Percentiles rank a stretch among this genome's conserved stretches.
phyloP scores from a whole-genome alignment of 2,329 filamentous ascomycete genomes.

The Pestalotiopsis fici region DNA sequence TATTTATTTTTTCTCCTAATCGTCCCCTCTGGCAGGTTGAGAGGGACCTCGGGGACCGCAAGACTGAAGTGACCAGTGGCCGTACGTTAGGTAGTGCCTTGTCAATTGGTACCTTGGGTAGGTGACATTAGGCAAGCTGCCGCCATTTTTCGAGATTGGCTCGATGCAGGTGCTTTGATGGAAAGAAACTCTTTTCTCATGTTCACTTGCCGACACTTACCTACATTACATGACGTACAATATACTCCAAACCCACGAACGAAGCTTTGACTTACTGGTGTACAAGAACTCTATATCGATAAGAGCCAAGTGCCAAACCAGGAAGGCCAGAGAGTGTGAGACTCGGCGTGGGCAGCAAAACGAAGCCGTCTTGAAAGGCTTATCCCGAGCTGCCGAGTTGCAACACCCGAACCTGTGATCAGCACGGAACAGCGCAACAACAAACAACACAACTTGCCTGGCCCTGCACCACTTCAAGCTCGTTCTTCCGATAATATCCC shows the following conservation, averaged over 20 bases:
- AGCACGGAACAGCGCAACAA: background rate
- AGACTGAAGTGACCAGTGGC: background rate
- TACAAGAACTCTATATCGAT: background rate
- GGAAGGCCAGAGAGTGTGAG: background rate
- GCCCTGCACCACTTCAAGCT: background rate
- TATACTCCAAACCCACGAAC: background rate
- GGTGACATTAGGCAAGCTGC: background rate
- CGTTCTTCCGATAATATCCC: background rate
- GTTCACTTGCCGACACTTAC: background rate
- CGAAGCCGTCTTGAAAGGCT: background rate
- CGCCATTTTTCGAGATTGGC: background rate
- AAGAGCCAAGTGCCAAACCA: background rate
- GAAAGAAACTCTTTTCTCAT: background rate
- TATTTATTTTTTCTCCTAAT: no score
- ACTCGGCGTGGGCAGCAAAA: background rate
- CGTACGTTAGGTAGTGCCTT: background rate
- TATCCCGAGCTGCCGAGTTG: background rate
- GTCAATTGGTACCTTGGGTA: background rate
- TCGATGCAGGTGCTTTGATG: background rate
- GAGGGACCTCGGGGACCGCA: background rate
- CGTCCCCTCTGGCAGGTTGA: background rate
- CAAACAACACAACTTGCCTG: background rate
- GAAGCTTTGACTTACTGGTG: background rate
- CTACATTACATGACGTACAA: no score
- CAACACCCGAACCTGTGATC: background rate